Base-by-base conservation (phyloP, 768 basidiomycete genomes). In the Tricholoma furcatifolium region DNA sequence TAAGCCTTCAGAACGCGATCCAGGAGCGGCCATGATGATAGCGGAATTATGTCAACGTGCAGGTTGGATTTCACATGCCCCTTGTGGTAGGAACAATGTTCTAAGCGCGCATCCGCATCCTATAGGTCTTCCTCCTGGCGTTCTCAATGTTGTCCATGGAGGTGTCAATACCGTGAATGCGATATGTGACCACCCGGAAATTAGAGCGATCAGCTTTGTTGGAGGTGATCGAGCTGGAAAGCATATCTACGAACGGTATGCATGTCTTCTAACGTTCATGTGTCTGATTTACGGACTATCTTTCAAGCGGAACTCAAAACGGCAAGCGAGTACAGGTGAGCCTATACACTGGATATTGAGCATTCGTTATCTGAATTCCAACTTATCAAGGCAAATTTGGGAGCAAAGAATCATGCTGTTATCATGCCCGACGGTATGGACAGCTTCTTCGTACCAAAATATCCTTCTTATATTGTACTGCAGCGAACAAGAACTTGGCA, bases 1-100 rank as follows among this genome's bases (percentile, higher is more conserved):
- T 55, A 99, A 99, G 64, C 96, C 96, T 17, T 94, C 91, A 1
- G 96, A 99, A 67, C 85, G 96, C 21, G 95, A 97, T 66, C 96
- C 96, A 12, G 96, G 96, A 43, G 96, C 97, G 12, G 88, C 93
- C 6, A 94, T 97, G 88, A 96, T 99, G 50, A 93, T 99, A 55
- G 93, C 94, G 30, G 96, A 99, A 70, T 79, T 98, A 3, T 93
- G 91, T 64, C 84, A 91, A 69, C 84, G 83, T 49, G 93, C 96
- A 51, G 91, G 83, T 83, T 43, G 59, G 69, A 55, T 20, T 5
- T 9, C 35, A 39, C 21, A 20, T 14, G 23, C 41, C 21, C 5
- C 11, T 23, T 4, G 21, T 20, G 2, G 18, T 9, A 2, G 20
- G 27, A 15, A 11, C 46, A 17, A 40, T 17, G 14, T 31, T 32